Conservation (phyloP, 371 early-diverging fungal species). For the Mucor indicus region DNA sequence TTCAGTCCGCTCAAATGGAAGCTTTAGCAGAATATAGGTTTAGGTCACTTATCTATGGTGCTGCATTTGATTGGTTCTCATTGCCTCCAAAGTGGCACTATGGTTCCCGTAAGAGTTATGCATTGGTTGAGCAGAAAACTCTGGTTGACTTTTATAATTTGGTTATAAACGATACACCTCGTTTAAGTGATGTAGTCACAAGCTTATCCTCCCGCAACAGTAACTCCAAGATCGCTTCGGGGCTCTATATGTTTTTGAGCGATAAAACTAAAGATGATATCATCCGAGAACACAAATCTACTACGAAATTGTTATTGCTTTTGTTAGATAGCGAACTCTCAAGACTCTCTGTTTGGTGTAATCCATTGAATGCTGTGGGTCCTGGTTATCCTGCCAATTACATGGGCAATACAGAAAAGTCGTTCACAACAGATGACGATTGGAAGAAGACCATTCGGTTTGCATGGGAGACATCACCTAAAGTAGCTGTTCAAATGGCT, state of each 20-base stretch:
- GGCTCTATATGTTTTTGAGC: constrained; percentile 42
- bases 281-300: constrained; percentile 16
- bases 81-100: constrained; percentile 66
- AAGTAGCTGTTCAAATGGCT: constrained; percentile 75
- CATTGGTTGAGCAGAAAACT: constrained; percentile 64
- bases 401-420: constrained; percentile 43
- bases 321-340: constrained; percentile 87
- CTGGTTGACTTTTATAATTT: constrained; percentile 67
- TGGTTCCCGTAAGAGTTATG: constrained; percentile 68
- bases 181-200: constrained; percentile 48
- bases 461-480: constrained; percentile 82
- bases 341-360: constrained; percentile 79
- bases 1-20: constrained; percentile 68
- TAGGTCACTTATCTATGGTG: constrained; percentile 57
- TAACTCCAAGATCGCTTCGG: constrained; percentile 32
- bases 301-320: constrained; percentile 61
- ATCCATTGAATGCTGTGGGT: constrained; percentile 59
- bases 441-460: constrained; percentile 76
- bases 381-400: constrained; percentile 37
- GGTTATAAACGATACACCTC: constrained; percentile 64
- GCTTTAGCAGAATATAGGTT: constrained; percentile 65
- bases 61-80: constrained; percentile 78
- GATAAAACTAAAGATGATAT: constrained; percentile 37
- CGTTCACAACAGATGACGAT: constrained; percentile 47
- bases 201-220: constrained; percentile 37